phyloP scores from a whole-genome alignment of 768 basidiomycete species.

The Erythrobasidium yunnanense region DNA sequence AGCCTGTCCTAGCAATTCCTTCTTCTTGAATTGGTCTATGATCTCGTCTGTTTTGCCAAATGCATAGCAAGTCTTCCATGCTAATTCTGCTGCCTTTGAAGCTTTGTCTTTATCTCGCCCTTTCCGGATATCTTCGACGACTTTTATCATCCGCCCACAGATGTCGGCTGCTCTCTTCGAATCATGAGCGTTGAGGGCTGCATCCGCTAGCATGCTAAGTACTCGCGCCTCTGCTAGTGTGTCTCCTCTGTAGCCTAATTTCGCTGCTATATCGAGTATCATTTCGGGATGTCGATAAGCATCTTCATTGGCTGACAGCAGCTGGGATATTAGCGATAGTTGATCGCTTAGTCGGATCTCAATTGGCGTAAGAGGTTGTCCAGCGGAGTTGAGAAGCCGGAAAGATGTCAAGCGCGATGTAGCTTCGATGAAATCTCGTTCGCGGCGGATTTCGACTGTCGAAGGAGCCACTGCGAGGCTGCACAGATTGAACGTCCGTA shows the following conservation, averaged over 20 bases:
- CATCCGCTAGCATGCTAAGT: constrained; percentile 80
- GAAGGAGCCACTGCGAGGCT: constrained; percentile 66
- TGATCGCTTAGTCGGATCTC: constrained; percentile 91
- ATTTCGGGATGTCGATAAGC: constrained; percentile 88
- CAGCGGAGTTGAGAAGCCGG: constrained; percentile 63
- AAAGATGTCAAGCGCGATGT: constrained; percentile 91
- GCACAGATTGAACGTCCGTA: not conserved
- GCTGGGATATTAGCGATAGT: constrained; percentile 70
- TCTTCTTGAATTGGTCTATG: constrained; percentile 55
- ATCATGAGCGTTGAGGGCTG: constrained; percentile 72
- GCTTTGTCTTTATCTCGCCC: constrained; percentile 37
- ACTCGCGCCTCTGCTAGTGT: constrained; percentile 66
- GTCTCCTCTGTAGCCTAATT: constrained; percentile 66
- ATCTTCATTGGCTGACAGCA: constrained; percentile 70
- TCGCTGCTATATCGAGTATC: constrained; percentile 75
- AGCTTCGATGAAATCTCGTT: constrained; percentile 92
- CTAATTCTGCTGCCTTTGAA: constrained; percentile 55
- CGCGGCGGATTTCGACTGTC: constrained; percentile 54
- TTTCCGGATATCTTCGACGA: constrained; percentile 31
- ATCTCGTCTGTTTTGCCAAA: constrained; percentile 74
- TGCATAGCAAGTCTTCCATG: constrained; percentile 82
- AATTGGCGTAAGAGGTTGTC: constrained; percentile 71
- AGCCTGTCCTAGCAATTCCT: constrained; percentile 64
- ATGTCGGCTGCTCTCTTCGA: constrained; percentile 62
- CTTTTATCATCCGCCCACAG: constrained; percentile 58